Conservation (phyloP, 2,329 filamentous ascomycete species). For the Colletotrichum agaves region DNA sequence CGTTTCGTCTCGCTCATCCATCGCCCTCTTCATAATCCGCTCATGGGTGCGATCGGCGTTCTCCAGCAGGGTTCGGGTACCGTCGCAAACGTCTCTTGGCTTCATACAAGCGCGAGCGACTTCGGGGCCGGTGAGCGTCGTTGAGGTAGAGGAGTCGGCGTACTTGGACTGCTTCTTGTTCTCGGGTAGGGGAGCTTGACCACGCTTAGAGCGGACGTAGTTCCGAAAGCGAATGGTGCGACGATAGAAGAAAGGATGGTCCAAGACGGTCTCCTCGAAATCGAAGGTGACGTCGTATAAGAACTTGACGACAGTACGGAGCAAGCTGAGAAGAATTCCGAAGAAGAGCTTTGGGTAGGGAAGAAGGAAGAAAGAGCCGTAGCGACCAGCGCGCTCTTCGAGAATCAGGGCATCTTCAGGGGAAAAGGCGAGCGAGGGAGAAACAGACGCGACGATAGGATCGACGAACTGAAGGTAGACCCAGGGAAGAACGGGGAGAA, state of each 20-base stretch:
- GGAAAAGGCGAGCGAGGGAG: not conserved
- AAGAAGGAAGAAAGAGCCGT: not conserved
- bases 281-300: not conserved
- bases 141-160: not conserved
- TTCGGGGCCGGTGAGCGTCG: not conserved
- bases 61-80: not conserved
- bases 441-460: not conserved
- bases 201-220: not conserved
- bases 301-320: not conserved
- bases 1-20: not conserved
- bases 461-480: not conserved
- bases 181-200: not conserved
- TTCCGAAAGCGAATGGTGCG: not conserved
- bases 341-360: not conserved
- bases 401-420: not conserved
- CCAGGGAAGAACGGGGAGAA: not conserved
- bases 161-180: not conserved
- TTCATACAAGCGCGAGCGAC: not conserved
- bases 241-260: not conserved
- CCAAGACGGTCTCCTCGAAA: not conserved
- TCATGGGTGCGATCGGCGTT: not conserved
- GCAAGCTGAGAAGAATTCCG: not conserved
- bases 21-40: not conserved
- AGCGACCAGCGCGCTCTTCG: not conserved
- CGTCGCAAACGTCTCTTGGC: not conserved